These are phyloP conservation scores for Oehlia diaphana DNA, from an alignment of 192 early-diverging fungal genomes.

Conservation along the genomic window DNA sequence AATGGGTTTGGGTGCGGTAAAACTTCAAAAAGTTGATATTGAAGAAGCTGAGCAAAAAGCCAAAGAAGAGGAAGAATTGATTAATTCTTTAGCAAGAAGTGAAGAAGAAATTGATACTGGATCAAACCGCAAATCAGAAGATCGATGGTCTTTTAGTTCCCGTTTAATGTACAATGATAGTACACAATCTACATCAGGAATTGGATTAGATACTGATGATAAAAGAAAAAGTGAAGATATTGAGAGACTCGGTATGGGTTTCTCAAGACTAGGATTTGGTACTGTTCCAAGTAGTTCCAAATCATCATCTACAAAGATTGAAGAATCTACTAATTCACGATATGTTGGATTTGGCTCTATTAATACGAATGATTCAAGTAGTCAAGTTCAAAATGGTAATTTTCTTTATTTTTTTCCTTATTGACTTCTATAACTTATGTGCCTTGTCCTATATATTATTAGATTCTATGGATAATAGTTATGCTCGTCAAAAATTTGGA, in stretches of 20 bases:
- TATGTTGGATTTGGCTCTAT: conserved; percentile 56
- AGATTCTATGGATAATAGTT: conserved; percentile 39
- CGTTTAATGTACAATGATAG: conserved; percentile 21
- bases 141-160: conserved; percentile 21
- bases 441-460: not conserved
- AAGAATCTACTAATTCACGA: conserved; percentile 30
- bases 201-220: not conserved
- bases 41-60: conserved; percentile 90
- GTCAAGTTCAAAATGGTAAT: not conserved
- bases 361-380: conserved; percentile 10
- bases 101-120: conserved; percentile 43
- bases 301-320: not conserved
- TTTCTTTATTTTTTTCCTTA: not conserved
- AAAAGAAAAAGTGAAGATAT: conserved; percentile 47
- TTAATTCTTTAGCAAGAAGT: conserved; percentile 41
- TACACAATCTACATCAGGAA: not conserved
- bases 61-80: conserved; percentile 76
- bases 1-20: conserved; percentile 89
- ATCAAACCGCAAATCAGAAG: conserved; percentile 1
- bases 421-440: not conserved
- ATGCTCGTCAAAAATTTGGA: conserved; percentile 78
- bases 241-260: conserved; percentile 67
- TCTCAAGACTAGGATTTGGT: conserved; percentile 68
- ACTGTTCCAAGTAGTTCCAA: conserved; percentile 32
- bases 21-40: conserved; percentile 80